These are phyloP conservation scores for Triadica sebifera DNA, from an alignment of 345 rosid species.

Conservation along the genomic window DNA sequence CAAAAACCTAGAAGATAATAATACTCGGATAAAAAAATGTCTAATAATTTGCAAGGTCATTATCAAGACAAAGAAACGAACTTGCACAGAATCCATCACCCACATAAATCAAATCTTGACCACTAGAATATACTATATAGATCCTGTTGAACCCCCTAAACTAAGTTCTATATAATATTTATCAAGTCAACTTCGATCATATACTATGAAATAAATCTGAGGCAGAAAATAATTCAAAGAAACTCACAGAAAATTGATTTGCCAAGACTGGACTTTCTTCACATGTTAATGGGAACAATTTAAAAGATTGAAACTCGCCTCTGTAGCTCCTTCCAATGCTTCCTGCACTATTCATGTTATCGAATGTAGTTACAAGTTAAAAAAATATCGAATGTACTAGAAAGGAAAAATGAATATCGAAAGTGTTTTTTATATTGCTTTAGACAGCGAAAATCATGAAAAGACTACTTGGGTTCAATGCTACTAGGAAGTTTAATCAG, in stretches of 20 bases:
- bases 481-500: neutral
- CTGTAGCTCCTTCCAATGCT: constrained; percentile 74
- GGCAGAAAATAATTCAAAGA: neutral
- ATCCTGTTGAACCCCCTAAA: no score
- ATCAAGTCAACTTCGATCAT: no score
- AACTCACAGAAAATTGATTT: constrained; percentile 68
- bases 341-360: constrained; percentile 46
- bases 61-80: neutral
- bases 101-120: neutral
- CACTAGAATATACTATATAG: no score
- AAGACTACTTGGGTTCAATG: neutral
- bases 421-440: neutral
- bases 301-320: constrained; percentile 60
- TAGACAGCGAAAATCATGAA: neutral
- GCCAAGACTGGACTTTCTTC: constrained; percentile 57
- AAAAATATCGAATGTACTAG: no score
- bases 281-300: constrained; percentile 42
- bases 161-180: no score
- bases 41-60: neutral
- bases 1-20: constrained; percentile 54
- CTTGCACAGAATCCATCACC: neutral
- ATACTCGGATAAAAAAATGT: neutral
- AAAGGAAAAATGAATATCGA: no score
- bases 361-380: no score
- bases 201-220: no score